phyloP scores from a whole-genome alignment of 2,329 filamentous ascomycete species.

The Salinomyces thailandicus region DNA sequence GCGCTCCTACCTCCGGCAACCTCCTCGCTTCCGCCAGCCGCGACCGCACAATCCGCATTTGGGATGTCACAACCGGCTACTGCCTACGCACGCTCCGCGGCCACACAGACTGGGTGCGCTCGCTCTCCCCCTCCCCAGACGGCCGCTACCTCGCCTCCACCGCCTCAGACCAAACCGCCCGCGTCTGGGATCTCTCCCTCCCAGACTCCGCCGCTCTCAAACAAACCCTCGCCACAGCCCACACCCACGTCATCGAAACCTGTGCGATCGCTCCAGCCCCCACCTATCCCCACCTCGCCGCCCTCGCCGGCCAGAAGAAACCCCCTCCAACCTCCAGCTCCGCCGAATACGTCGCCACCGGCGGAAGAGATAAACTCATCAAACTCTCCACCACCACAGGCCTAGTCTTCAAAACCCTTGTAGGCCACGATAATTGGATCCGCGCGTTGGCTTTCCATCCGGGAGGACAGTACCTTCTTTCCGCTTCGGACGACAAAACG shows the following conservation, averaged over 20 bases:
- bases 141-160: constrained; percentile 74
- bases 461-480: constrained; percentile 79
- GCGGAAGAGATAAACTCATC: constrained; percentile 82
- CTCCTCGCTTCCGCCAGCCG: constrained; percentile 76
- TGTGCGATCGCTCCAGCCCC: constrained; percentile 74
- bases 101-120: constrained; percentile 84
- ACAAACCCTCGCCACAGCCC: constrained; percentile 68
- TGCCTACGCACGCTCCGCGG: constrained; percentile 83
- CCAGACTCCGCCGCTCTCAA: constrained; percentile 53
- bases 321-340: constrained; percentile 61
- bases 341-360: constrained; percentile 83
- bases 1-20: constrained; percentile 69
- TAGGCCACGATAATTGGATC: constrained; percentile 92
- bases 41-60: constrained; percentile 76
- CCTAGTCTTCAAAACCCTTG: constrained; percentile 70
- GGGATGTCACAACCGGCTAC: constrained; percentile 88
- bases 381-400: constrained; percentile 80
- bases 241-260: constrained; percentile 79
- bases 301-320: constrained; percentile 73
- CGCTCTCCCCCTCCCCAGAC: constrained; percentile 71
- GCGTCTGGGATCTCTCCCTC: constrained; percentile 73
- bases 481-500: constrained; percentile 80
- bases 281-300: constrained; percentile 65
- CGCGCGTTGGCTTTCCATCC: constrained; percentile 80
- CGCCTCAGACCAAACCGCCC: constrained; percentile 69